phyloP scores from a whole-genome alignment of 2,329 filamentous ascomycete species.

The Fusarium begoniae region DNA sequence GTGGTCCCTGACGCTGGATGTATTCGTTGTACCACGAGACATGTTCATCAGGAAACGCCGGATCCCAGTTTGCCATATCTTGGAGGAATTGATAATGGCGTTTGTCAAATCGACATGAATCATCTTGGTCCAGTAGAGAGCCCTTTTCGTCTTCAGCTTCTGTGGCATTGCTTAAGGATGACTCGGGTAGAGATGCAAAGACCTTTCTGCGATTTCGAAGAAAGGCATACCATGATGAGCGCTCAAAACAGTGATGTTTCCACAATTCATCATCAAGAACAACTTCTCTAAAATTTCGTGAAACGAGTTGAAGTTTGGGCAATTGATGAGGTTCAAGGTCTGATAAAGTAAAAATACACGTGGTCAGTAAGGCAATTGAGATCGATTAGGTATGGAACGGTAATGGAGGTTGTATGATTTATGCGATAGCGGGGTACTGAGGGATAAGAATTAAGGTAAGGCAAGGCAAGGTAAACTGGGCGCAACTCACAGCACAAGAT shows the following conservation, averaged over 20 bases:
- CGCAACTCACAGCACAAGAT: slow-evolving; percentile 66
- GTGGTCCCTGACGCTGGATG: slow-evolving; percentile 79
- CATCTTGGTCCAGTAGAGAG: slow-evolving; percentile 41
- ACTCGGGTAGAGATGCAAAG: slow-evolving; percentile 39
- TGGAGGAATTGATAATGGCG: slow-evolving; percentile 49
- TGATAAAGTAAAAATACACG: slow-evolving; percentile 22
- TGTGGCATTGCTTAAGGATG: slow-evolving; percentile 7
- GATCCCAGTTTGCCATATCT: slow-evolving; percentile 84
- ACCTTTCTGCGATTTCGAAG: slow-evolving; percentile 57
- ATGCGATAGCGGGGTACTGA: slow-evolving; percentile 30
- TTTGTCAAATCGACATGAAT: slow-evolving; percentile 9
- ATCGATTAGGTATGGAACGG: background rate
- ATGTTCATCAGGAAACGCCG: slow-evolving; percentile 74
- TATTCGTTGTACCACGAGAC: slow-evolving; percentile 91
- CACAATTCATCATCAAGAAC: slow-evolving; percentile 81
- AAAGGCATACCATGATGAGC: slow-evolving; percentile 72
- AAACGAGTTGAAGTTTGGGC: slow-evolving; percentile 74
- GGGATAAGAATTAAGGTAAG: slow-evolving; percentile 17
- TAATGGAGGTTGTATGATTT: background rate
- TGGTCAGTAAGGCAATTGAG: slow-evolving; percentile 33
- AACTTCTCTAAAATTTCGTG: slow-evolving; percentile 69
- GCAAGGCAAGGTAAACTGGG: background rate
- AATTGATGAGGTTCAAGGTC: slow-evolving; percentile 55
- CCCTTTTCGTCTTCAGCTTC: slow-evolving; percentile 1
- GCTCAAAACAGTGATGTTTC: slow-evolving; percentile 77